Evolutionary conservation across 805 yeast species (phyloP).

Genomic region (Kuraishia hungarica): DNA sequence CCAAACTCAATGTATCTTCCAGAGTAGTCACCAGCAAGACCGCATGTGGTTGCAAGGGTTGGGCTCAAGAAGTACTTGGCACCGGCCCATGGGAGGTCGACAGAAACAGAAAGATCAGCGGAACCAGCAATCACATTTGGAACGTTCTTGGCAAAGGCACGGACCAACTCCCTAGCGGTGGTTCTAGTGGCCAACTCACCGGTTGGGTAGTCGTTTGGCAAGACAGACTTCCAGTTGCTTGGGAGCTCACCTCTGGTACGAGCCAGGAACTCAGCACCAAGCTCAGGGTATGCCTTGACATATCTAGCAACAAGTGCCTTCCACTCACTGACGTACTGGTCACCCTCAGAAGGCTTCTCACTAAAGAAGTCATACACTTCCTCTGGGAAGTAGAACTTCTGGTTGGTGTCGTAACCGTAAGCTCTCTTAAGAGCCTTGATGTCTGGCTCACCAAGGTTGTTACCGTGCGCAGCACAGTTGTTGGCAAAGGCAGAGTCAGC

Average conservation of each 20-base stretch:
- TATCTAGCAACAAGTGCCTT: constrained; percentile 13
- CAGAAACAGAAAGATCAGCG: constrained; percentile 27
- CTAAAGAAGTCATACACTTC: constrained; percentile 21
- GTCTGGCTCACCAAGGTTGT: constrained; percentile 23
- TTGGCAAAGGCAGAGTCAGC: constrained; percentile 23
- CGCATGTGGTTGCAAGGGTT: constrained; percentile 13
- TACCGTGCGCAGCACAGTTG: constrained; percentile 25
- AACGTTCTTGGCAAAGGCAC: constrained; percentile 16
- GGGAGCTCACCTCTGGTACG: constrained; percentile 21
- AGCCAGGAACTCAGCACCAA: constrained; percentile 16
- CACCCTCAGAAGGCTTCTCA: constrained; percentile 16
- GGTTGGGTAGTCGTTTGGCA: constrained; percentile 13
- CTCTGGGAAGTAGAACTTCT: constrained; percentile 18
- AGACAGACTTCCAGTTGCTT: constrained; percentile 15
- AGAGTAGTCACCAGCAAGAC: constrained; percentile 19
- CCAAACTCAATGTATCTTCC: constrained; percentile 26
- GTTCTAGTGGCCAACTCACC: constrained; percentile 18
- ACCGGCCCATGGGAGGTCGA: constrained; percentile 21
- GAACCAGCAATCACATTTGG: constrained; percentile 25
- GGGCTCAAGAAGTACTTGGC: constrained; percentile 24
- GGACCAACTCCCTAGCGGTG: constrained; percentile 20
- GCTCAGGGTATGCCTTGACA: constrained; percentile 16
- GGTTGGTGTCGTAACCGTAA: constrained; percentile 14
- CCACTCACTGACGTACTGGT: constrained; percentile 17
- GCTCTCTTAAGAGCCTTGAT: constrained; percentile 6